Evolutionary conservation across 1,139 yeast species (phyloP), one percentile per base, ranked within the genome.

Genomic region (Yamadazyma sp.): DNA sequence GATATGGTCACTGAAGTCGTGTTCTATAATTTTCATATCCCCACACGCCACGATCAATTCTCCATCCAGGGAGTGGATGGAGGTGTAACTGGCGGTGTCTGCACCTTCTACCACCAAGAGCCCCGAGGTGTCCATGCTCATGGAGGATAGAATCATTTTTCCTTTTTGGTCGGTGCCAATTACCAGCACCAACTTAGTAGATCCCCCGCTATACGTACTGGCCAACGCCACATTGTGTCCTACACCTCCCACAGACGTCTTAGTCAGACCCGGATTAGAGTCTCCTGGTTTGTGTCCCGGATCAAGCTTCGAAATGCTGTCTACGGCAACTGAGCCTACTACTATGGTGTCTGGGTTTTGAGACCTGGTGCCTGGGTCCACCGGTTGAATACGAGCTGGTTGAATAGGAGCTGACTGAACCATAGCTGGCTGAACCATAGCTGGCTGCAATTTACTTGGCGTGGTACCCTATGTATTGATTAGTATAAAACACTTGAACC

Each of bases 241-340:
- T 1, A 88, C 96, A 0, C 96, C 96, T 0, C 96, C 96, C 8
- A 86, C 57, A 0, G 85, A 70, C 5, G 80, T 70, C 2, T 59
- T 51, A 1, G 78, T 70, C 1, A 51, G 54, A 0, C 94, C 92
- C 0, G 94, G 92, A 46, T 85, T 85, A 1, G 96, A 87, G 40
- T 92, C 94, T 4, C 67, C 64, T 47, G 76, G 49, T 16, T 61
- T 54, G 13, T 63, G 52, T 1, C 57, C 52, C 0, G 54, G 45
- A 0, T 46, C 44, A 2, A 78, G 49, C 28, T 66, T 63, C 34
- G 80, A 78, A 3, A 84, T 78, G 2, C 86, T 69, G 53, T 88
- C 96, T 26, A 85, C 60, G 0, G 96, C 95, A 26, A 88, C 64
- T 1, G 94, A 80, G 0, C 96, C 96, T 16, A 86, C 67, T 1